Evolutionary conservation across 768 basidiomycete genomes (phyloP), one percentile per base, ranked within the genome.

Genomic region (Galerina marginata): DNA sequence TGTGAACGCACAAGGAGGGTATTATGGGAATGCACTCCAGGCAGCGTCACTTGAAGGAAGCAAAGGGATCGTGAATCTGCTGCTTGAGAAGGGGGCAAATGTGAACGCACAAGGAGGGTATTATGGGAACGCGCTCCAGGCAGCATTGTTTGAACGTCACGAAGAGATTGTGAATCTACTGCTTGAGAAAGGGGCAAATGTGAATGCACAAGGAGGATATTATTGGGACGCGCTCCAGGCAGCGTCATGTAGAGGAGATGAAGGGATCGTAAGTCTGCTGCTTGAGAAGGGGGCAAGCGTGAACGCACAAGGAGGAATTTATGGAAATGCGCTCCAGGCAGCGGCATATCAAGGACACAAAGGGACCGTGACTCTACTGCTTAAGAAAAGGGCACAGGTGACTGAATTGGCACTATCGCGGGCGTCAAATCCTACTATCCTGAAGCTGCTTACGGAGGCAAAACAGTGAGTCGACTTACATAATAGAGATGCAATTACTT

Each of bases 191-290:
- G 59, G 59, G 16, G 59, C 53, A 25, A 11, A 56, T 56, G 6
- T 33, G 6, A 61, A 61, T 61, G 15, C 54, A 16, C 14, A 55
- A 14, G 54, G 59, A 47, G 3, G 14, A n/a, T n/a, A n/a, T n/a
- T 39, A 40, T 50, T 44, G 46, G 2, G 49, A 43, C 33, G 59
- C 54, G 20, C 53, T 61, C 14, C 59, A 55, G 38, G 59, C 47
- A 23, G 59, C 59, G 9, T 45, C 23, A n/a, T 6, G 0, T 14
- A 16, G 23, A 7, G 45, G 54, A 14, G 40, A 49, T 40, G 23
- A 33, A 36, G 39, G 7, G 10, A 29, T 29, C 6, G 29, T 29
- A 6, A 29, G 6, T 29, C 29, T 29, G 29, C 29, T 29, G 29
- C 29, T 29, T 29, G 29, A 29, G 6, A 29, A 29, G 29, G 29